A percentile compares a stretch with the other conserved stretches of the same genome.
Evolutionary conservation across 352 stramenopile species (phyloP).

Genomic region (Thraustotheca clavata): DNA sequence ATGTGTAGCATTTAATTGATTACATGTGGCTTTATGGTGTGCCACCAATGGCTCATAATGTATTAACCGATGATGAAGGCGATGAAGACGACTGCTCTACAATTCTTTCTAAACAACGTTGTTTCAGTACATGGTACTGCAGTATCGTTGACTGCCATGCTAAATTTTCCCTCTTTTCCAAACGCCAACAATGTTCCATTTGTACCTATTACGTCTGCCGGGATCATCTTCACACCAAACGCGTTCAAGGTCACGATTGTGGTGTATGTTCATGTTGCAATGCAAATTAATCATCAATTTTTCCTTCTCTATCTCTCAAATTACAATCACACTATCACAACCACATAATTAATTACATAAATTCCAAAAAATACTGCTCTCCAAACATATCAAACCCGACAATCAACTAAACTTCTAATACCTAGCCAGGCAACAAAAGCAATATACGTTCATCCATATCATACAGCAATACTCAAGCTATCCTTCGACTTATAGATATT

Average conservation of each 20-base stretch:
- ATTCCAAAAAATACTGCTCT: not conserved
- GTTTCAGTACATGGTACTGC: constrained; percentile 17
- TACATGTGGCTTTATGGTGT: constrained; percentile 1
- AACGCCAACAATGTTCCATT: constrained; percentile 10
- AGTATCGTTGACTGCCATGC: constrained; percentile 12
- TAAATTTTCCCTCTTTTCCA: constrained; percentile 8
- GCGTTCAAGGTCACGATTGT: constrained; percentile 9
- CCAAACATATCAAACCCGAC: too few species aligned
- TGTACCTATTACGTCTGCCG: constrained; percentile 12
- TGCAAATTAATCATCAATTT: not conserved
- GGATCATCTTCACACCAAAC: not conserved
- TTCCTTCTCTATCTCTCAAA: too few species aligned
- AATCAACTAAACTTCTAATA: too few species aligned
- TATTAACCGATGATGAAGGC: not conserved
- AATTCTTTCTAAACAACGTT: not conserved
- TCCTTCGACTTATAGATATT: too few species aligned
- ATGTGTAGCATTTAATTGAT: not conserved
- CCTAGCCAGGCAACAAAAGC: too few species aligned
- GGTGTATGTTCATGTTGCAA: constrained; percentile 2
- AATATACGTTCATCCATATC: too few species aligned
- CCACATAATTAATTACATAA: not conserved
- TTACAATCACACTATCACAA: too few species aligned
- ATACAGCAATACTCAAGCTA: too few species aligned
- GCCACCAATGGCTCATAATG: not conserved
- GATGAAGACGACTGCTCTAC: not conserved